These are phyloP conservation scores for Alternaria metachromatica DNA, from an alignment of 2,329 filamentous ascomycete genomes.

Conservation along the genomic window DNA sequence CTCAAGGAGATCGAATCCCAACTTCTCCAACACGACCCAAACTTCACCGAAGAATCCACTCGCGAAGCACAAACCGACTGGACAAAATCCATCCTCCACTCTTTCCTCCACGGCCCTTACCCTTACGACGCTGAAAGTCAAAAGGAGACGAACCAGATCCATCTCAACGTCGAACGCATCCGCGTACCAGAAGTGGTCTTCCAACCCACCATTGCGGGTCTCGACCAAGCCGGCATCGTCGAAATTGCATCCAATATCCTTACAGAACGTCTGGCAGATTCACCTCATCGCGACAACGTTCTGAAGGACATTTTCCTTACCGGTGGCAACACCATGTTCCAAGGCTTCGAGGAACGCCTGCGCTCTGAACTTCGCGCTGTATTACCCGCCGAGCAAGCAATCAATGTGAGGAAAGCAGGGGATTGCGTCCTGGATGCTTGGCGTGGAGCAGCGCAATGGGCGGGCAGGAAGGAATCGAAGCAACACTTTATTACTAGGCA, in stretches of 20 bases:
- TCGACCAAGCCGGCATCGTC: slow-evolving; percentile 91
- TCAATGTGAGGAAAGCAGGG: slow-evolving; percentile 75
- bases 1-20: slow-evolving; percentile 83
- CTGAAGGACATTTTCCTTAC: slow-evolving; percentile 90
- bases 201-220: slow-evolving; percentile 86
- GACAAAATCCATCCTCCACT: slow-evolving; percentile 89
- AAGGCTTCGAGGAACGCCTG: slow-evolving; percentile 86
- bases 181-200: slow-evolving; percentile 93
- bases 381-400: slow-evolving; percentile 71
- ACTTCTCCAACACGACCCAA: slow-evolving; percentile 82
- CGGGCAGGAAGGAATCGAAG: slow-evolving; percentile 65
- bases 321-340: slow-evolving; percentile 88
- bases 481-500: slow-evolving; percentile 73
- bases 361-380: slow-evolving; percentile 71
- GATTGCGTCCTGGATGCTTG: slow-evolving; percentile 88
- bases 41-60: slow-evolving; percentile 91
- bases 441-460: slow-evolving; percentile 91
- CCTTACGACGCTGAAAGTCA: slow-evolving; percentile 83
- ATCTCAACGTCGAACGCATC: slow-evolving; percentile 96
- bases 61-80: slow-evolving; percentile 92
- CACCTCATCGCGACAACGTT: slow-evolving; percentile 69
- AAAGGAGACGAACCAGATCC: slow-evolving; percentile 82
- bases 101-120: slow-evolving; percentile 85
- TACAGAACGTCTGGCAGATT: slow-evolving; percentile 73
- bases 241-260: slow-evolving; percentile 93